Evolutionary conservation across 495 filamentous ascomycete species (phyloP).

Genomic region (Penicillium cataractarum): DNA sequence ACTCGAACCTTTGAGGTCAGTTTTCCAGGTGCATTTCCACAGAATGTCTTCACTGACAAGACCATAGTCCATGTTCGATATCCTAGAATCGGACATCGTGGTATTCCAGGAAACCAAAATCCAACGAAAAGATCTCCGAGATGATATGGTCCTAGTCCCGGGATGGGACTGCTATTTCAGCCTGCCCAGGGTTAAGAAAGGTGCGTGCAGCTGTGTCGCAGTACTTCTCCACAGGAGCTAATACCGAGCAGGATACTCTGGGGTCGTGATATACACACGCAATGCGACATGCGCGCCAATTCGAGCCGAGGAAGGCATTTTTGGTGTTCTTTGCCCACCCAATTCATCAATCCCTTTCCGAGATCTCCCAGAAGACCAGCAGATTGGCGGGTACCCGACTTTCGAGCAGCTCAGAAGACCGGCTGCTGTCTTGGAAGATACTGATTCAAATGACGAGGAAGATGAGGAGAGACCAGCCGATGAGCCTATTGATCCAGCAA

Average conservation of each 20-base stretch:
- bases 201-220: constrained; percentile 32
- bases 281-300: constrained; percentile 86
- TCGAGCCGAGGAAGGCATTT: constrained; percentile 89
- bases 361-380: constrained; percentile 74
- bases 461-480: constrained; percentile 1
- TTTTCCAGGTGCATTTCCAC: not conserved
- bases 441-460: constrained; percentile 10
- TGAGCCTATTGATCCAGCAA: constrained; percentile 63
- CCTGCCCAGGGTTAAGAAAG: constrained; percentile 90
- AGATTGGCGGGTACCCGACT: constrained; percentile 90
- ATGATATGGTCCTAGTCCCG: constrained; percentile 94
- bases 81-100: constrained; percentile 89
- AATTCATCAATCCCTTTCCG: constrained; percentile 74
- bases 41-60: constrained; percentile 2
- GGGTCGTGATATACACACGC: constrained; percentile 94
- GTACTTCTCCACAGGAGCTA: constrained; percentile 1
- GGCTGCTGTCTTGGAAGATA: not conserved
- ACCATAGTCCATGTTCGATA: constrained; percentile 85
- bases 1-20: constrained; percentile 79
- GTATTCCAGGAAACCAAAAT: constrained; percentile 97
- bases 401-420: constrained; percentile 61
- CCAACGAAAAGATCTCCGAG: constrained; percentile 86
- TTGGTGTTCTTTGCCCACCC: constrained; percentile 77
- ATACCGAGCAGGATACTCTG: constrained; percentile 77
- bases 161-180: constrained; percentile 98